Evolutionary conservation across 805 yeast genomes (phyloP), one percentile per base, ranked within the genome.

Genomic region (Yarrowia porcina): DNA sequence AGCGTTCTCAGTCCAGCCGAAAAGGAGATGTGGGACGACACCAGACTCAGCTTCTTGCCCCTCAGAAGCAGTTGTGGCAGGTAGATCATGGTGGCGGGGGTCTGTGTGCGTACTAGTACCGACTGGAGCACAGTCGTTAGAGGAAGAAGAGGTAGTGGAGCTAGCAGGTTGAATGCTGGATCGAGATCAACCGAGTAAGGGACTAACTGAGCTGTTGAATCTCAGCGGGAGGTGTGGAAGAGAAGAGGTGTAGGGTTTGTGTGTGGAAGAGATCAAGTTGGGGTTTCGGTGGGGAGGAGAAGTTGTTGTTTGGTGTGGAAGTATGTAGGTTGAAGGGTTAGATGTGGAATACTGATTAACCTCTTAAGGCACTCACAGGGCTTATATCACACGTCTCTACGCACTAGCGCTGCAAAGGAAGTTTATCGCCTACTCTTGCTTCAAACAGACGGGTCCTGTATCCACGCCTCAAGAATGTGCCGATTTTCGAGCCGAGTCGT

Each of bases 371-470:
- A 38, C 41, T 8, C 47, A 13, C 47, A 25, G 28, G 32, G 52
- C 52, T 45, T 45, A 45, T 30, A 45, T 45, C 52, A 32, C 56
- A 32, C 39, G 56, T 33, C 39, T 15, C n/a, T 8, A 20, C 15
- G 56, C 39, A 38, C 35, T 9, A 47, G 20, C 27, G 13, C 36
- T 52, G 59, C 59, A 52, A 23, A 17, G 25, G 12, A 52, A 52
- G 59, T 52, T 52, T 52, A 52, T 52, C 59, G 59, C 59, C 59
- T 52, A 23, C 59, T 52, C 59, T 52, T 52, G 44, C 59, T 52
- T 25, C 59, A 52, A 52, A 17, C 32, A 52, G 50, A 44, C 50
- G 10, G n/a, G n/a, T n/a, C 27, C 27, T 8, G 27, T 4, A 13
- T n/a, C 20, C 17, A 27, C 21, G 21, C 20, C 8, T 25, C 28